A percentile compares a stretch with the other conserved stretches of the same genome.
phyloP scores from a whole-genome alignment of 139 green algal species.

The Choricystis sp. region DNA sequence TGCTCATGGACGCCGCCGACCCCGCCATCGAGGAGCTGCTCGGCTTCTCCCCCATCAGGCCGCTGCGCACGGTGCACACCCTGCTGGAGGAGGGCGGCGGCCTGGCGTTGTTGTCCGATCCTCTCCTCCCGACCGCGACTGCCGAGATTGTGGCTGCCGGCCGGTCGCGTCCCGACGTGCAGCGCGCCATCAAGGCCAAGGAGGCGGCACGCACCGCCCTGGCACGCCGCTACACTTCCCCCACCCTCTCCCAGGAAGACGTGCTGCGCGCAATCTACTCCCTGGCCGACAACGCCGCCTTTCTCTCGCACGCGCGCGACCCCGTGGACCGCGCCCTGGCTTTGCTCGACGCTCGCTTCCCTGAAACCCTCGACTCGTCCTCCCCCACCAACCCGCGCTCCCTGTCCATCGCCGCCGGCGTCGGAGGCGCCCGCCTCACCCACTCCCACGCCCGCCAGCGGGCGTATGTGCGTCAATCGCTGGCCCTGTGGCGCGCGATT shows the following conservation, averaged over 20 bases:
- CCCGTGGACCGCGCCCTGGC: slow-evolving; percentile 44
- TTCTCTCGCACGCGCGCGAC: slow-evolving; percentile 80
- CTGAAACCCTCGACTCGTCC: slow-evolving; percentile 6
- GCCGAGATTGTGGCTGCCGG: slow-evolving; percentile 59
- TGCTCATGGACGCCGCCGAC: slow-evolving; percentile 59
- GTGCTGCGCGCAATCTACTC: slow-evolving; percentile 76
- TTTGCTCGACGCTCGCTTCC: slow-evolving; percentile 32
- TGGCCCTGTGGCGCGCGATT: slow-evolving; percentile 84
- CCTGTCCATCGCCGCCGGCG: slow-evolving; percentile 35
- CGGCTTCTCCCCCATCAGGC: slow-evolving; percentile 44
- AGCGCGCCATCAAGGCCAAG: slow-evolving; percentile 76
- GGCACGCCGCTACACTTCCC: slow-evolving; percentile 34
- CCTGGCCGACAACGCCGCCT: slow-evolving; percentile 85
- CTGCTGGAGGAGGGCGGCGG: slow-evolving; percentile 53
- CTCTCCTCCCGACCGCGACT: slow-evolving; percentile 51
- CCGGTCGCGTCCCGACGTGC: slow-evolving; percentile 31
- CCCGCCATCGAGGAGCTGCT: slow-evolving; percentile 57
- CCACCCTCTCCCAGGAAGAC: slow-evolving; percentile 36
- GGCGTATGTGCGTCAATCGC: slow-evolving; percentile 72
- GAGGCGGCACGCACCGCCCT: slow-evolving; percentile 60
- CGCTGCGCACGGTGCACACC: slow-evolving; percentile 56
- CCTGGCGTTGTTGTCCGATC: slow-evolving; percentile 46
- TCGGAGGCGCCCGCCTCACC: slow-evolving; percentile 57
- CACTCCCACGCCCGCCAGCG: slow-evolving; percentile 82
- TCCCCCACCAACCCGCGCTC: slow-evolving; percentile 9